Evolutionary conservation across 441 rosid species (phyloP).

Genomic region (Mallotus repandus): DNA sequence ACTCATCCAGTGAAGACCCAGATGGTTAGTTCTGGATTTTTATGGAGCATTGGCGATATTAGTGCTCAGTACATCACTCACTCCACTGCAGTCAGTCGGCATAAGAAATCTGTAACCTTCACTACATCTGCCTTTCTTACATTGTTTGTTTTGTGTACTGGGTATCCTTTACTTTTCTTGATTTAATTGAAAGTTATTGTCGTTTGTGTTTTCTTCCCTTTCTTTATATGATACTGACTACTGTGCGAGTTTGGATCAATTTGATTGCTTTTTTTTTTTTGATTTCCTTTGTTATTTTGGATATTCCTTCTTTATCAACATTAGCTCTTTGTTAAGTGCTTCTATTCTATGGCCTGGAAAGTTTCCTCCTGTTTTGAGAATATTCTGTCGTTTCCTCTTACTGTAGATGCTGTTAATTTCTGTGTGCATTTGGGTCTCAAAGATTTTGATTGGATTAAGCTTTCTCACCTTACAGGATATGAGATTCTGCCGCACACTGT

Average conservation of each 20-base stretch:
- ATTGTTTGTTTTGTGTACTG: constrained; percentile 5
- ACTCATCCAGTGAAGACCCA: constrained; percentile 85
- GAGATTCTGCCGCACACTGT: background rate
- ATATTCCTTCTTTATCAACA: background rate
- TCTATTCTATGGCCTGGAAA: too few relatives aligned
- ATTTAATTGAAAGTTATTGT: background rate
- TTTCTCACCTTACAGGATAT: background rate
- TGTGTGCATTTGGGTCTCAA: background rate
- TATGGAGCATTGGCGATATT: constrained; percentile 91
- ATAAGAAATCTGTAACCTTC: constrained; percentile 35
- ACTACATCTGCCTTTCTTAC: background rate
- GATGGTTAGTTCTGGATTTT: constrained; percentile 80
- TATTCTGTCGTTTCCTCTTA: background rate
- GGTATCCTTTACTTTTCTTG: constrained; percentile 1
- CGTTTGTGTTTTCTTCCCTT: background rate
- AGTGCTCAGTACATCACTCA: constrained; percentile 92
- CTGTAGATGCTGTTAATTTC: background rate
- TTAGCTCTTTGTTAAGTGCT: background rate
- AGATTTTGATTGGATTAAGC: background rate
- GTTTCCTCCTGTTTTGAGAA: background rate
- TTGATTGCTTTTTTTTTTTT: constrained; percentile 1
- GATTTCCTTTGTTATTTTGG: background rate
- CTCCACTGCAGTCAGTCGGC: constrained; percentile 56
- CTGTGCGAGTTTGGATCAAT: background rate
- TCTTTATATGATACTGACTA: background rate